Evolutionary conservation across 1,284 basidiomycete genomes (phyloP).

Genomic region (Heliocybe sulcata): DNA sequence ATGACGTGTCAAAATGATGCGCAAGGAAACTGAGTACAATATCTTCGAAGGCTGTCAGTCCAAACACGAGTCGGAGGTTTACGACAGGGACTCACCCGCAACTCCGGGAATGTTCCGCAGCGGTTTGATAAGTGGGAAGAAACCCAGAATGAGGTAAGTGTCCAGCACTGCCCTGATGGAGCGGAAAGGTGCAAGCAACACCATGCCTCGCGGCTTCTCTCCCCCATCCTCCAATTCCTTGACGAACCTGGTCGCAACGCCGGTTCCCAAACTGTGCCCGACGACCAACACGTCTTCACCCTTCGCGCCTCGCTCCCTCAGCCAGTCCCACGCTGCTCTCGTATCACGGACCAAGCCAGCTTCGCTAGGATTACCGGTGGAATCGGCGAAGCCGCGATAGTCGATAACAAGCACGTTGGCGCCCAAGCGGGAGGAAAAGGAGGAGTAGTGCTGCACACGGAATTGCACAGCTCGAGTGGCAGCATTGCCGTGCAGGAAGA

Average conservation of each 20-base stretch:
- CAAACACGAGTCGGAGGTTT: background rate
- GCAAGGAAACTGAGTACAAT: conserved; percentile 48
- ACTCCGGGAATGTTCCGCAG: conserved; percentile 65
- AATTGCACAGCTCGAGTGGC: conserved; percentile 64
- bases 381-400: conserved; percentile 92
- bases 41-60: conserved; percentile 27
- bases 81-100: conserved; percentile 43
- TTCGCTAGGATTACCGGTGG: conserved; percentile 72
- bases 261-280: conserved; percentile 83
- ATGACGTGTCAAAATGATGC: conserved; percentile 63
- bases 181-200: conserved; percentile 75
- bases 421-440: conserved; percentile 53
- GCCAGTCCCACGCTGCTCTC: conserved; percentile 76
- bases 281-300: conserved; percentile 60
- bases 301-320: conserved; percentile 50
- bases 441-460: conserved; percentile 57
- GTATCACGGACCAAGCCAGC: conserved; percentile 74
- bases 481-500: conserved; percentile 91
- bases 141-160: conserved; percentile 64
- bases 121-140: conserved; percentile 67
- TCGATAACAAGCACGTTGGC: conserved; percentile 83
- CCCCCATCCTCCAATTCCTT: conserved; percentile 50
- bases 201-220: conserved; percentile 49
- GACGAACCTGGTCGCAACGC: conserved; percentile 59
- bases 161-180: conserved; percentile 59